Evolutionary conservation across 768 basidiomycete genomes (phyloP).

Genomic region (Leucosporidium yakuticum): DNA sequence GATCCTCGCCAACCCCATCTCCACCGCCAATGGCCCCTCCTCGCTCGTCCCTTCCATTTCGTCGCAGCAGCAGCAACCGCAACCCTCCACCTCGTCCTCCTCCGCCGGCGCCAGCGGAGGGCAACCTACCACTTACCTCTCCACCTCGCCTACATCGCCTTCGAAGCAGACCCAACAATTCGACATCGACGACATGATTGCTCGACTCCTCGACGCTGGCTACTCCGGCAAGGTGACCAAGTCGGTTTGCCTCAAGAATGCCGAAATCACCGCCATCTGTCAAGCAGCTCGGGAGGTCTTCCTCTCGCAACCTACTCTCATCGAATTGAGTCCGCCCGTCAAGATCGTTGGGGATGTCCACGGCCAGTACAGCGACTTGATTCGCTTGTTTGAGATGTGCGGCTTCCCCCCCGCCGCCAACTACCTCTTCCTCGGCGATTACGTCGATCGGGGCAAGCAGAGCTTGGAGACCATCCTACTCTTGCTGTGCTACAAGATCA

Average conservation of each 20-base stretch:
- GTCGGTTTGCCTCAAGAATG: constrained; percentile 80
- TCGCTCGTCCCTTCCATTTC: constrained; percentile 38
- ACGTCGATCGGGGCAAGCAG: constrained; percentile 98
- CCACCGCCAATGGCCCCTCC: constrained; percentile 32
- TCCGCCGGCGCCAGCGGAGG: constrained; percentile 9
- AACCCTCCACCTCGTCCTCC: constrained; percentile 34
- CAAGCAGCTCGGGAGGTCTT: constrained; percentile 93
- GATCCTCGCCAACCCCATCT: constrained; percentile 69
- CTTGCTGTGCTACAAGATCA: constrained; percentile 97
- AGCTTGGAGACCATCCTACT: constrained; percentile 96
- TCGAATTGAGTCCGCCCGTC: constrained; percentile 94
- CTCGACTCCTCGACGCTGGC: constrained; percentile 87
- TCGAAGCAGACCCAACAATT: constrained; percentile 49
- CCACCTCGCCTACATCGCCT: constrained; percentile 27
- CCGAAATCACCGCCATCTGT: constrained; percentile 90
- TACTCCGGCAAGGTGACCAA: constrained; percentile 98
- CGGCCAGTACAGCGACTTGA: constrained; percentile 97
- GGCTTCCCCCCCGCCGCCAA: constrained; percentile 96
- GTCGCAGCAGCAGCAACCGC: constrained; percentile 40
- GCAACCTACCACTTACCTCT: constrained; percentile 18
- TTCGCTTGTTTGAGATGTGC: constrained; percentile 98
- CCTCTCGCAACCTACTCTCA: constrained; percentile 88
- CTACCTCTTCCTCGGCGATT: constrained; percentile 98
- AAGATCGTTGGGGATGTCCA: constrained; percentile 99
- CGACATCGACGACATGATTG: constrained; percentile 98